Conservation (phyloP, 768 basidiomycete species). For the Trametes sanguinea region DNA sequence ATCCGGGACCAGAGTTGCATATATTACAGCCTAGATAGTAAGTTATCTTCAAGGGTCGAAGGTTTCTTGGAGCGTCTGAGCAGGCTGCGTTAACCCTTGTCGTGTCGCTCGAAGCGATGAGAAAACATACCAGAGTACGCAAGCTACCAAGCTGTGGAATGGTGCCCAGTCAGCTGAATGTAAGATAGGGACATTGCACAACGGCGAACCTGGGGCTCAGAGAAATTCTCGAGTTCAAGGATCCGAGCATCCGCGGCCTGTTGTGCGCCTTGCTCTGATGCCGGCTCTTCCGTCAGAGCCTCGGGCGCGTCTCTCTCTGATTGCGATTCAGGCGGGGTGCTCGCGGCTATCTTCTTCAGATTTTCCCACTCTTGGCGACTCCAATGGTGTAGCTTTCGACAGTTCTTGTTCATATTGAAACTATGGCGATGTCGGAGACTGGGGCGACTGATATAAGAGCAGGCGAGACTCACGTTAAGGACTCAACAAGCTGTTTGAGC, state of each 20-base stretch:
- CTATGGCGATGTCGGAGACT: not conserved
- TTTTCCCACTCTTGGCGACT: not conserved
- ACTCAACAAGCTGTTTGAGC: not conserved
- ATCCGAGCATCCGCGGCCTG: not conserved
- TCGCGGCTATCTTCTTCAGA: no score
- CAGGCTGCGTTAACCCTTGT: not conserved
- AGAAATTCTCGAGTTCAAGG: constrained; percentile 8
- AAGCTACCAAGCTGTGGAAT: constrained; percentile 30
- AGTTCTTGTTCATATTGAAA: constrained; percentile 7
- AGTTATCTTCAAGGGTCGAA: constrained; percentile 7
- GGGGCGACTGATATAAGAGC: no score
- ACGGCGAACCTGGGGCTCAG: constrained; percentile 15
- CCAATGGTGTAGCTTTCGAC: constrained; percentile 12
- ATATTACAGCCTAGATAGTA: not conserved
- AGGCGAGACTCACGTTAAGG: constrained; percentile 3
- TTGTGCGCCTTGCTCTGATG: not conserved
- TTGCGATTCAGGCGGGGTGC: no score
- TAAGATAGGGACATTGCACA: not conserved
- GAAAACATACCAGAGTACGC: constrained; percentile 34
- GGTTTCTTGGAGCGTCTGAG: not conserved
- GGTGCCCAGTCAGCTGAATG: not conserved
- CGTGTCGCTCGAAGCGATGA: not conserved
- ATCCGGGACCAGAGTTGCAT: not conserved
- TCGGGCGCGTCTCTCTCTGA: no score
- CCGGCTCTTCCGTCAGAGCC: not conserved